phyloP scores from a whole-genome alignment of 768 basidiomycete species.

The Scleroderma citrinum region DNA sequence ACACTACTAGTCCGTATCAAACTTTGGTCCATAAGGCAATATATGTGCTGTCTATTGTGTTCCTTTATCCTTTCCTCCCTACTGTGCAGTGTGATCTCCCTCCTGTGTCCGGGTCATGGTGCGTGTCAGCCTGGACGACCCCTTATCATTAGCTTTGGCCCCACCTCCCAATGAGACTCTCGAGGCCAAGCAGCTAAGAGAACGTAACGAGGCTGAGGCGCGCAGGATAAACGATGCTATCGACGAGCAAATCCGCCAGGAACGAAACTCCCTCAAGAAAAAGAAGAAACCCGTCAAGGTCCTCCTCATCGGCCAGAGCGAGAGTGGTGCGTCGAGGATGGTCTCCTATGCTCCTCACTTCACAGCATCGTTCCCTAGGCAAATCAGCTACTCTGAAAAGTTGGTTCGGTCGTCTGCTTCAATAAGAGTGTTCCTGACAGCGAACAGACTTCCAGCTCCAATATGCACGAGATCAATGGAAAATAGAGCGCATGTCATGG shows the following conservation, averaged over 20 bases:
- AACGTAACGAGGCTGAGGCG: slow-evolving; percentile 58
- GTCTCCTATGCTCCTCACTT: not conserved
- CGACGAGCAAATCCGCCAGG: slow-evolving; percentile 64
- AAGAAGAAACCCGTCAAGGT: slow-evolving; percentile 68
- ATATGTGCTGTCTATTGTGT: not conserved
- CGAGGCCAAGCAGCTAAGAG: slow-evolving; percentile 48
- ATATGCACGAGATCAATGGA: slow-evolving; percentile 66
- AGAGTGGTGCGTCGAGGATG: slow-evolving; percentile 44
- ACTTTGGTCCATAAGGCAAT: not conserved
- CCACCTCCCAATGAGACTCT: slow-evolving; percentile 61
- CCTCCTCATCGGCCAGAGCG: slow-evolving; percentile 69
- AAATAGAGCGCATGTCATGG: slow-evolving; percentile 65
- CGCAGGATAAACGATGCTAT: slow-evolving; percentile 65
- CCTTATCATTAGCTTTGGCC: slow-evolving; percentile 51
- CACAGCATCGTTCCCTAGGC: slow-evolving; percentile 23
- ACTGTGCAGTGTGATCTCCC: not conserved
- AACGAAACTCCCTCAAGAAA: slow-evolving; percentile 51
- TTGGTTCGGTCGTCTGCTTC: slow-evolving; percentile 23
- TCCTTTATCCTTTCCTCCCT: not conserved
- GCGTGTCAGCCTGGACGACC: slow-evolving; percentile 48
- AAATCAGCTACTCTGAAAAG: slow-evolving; percentile 81
- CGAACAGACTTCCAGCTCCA: slow-evolving; percentile 66
- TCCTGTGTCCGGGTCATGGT: slow-evolving; percentile 11
- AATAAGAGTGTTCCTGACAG: slow-evolving; percentile 1
- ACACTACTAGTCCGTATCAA: not conserved